A percentile compares a stretch with the other conserved stretches of the same genome.
These are phyloP conservation scores for Celoporthe dispersa DNA, from an alignment of 2,329 filamentous ascomycete genomes.

Conservation along the genomic window DNA sequence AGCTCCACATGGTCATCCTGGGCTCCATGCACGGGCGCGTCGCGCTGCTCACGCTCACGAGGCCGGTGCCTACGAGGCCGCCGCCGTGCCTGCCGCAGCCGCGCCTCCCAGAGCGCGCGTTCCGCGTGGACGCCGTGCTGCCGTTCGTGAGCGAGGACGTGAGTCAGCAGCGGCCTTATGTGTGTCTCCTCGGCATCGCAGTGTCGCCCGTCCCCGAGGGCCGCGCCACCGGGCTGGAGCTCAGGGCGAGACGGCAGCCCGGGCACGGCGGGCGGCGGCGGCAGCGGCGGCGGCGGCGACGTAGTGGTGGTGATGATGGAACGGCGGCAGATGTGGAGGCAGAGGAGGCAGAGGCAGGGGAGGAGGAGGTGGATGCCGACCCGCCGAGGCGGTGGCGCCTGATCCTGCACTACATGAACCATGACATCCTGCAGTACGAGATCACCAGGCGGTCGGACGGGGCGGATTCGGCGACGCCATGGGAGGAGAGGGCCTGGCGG, in stretches of 20 bases:
- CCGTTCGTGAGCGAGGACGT: constrained; percentile 54
- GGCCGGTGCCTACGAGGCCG: constrained; percentile 36
- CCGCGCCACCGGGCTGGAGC: constrained; percentile 34
- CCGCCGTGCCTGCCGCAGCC: constrained; percentile 30
- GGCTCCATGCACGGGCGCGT: constrained; percentile 71
- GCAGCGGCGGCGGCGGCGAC: constrained; percentile 15
- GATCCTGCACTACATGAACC: constrained; percentile 73
- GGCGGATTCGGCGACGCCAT: neutral
- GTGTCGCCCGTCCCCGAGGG: constrained; percentile 64
- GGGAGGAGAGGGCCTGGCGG: constrained; percentile 13
- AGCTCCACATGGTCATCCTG: constrained; percentile 70
- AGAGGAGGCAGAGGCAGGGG: neutral
- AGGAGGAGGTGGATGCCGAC: constrained; percentile 28
- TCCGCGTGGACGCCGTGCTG: constrained; percentile 59
- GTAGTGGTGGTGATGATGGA: constrained; percentile 15
- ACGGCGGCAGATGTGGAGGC: neutral
- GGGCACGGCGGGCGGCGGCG: constrained; percentile 15
- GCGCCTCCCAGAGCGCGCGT: constrained; percentile 45
- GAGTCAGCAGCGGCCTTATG: constrained; percentile 46
- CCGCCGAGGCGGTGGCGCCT: constrained; percentile 63
- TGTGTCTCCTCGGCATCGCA: constrained; percentile 69
- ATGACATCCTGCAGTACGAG: constrained; percentile 73
- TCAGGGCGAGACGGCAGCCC: constrained; percentile 26
- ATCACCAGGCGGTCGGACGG: constrained; percentile 40
- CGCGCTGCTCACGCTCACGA: constrained; percentile 64